Percentiles rank a stretch among this genome's conserved stretches.
Evolutionary conservation across 768 basidiomycete genomes (phyloP).

Genomic region (Vararia minispora): DNA sequence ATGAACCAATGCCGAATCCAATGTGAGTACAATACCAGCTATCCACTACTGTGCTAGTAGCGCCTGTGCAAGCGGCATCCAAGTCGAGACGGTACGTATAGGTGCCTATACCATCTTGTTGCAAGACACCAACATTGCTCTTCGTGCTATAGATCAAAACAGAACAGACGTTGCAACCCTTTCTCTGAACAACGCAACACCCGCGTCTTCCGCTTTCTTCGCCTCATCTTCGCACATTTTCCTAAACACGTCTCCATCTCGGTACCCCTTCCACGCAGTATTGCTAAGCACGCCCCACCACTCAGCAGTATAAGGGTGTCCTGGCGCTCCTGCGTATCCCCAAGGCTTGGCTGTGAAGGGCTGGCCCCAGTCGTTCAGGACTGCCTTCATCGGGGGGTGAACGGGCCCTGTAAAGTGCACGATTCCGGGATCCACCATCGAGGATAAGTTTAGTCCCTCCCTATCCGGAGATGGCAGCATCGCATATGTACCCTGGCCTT

Average conservation of each 20-base stretch:
- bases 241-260: slow-evolving; percentile 1
- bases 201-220: not conserved
- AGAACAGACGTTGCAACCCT: no score
- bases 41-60: no score
- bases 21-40: no score
- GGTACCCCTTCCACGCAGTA: slow-evolving; percentile 31
- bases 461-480: slow-evolving; percentile 24
- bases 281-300: slow-evolving; percentile 35
- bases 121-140: no score
- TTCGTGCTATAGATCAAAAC: no score
- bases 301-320: slow-evolving; percentile 34
- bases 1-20: no score
- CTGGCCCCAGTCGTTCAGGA: slow-evolving; percentile 41
- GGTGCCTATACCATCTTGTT: no score
- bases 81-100: no score
- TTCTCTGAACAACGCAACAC: no score
- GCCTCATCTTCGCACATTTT: not conserved
- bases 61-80: no score
- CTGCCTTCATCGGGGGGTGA: slow-evolving; percentile 31
- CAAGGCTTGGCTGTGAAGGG: slow-evolving; percentile 46
- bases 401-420: slow-evolving; percentile 52
- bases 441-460: slow-evolving; percentile 21
- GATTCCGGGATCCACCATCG: no score
- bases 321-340: slow-evolving; percentile 43
- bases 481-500: slow-evolving; percentile 46